These are phyloP conservation scores for Phytophthora chlamydospora DNA, from an alignment of 352 stramenopile genomes.

Conservation along the genomic window DNA sequence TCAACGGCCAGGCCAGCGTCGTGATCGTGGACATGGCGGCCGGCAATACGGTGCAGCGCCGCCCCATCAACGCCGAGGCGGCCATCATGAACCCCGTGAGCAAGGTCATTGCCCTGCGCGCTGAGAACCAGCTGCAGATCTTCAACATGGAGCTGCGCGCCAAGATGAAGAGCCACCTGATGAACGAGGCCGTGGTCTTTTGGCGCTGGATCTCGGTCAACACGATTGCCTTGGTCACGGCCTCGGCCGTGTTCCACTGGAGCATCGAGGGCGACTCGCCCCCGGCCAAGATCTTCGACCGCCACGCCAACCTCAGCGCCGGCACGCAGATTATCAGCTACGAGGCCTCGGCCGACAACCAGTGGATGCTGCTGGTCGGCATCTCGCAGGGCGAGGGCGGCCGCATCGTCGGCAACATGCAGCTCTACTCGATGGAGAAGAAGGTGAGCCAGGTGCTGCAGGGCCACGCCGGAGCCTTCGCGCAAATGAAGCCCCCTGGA, in stretches of 20 bases:
- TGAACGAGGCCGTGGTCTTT: conserved; percentile 96
- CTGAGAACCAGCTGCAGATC: conserved; percentile 98
- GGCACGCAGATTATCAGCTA: conserved; percentile 99
- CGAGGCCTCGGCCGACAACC: conserved; percentile 96
- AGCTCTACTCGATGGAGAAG: conserved; percentile 99
- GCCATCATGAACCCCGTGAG: conserved; percentile 99
- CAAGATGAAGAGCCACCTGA: conserved; percentile 98
- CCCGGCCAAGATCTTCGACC: conserved; percentile 98
- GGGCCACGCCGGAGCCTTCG: conserved; percentile 97
- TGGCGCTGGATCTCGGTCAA: conserved; percentile 98
- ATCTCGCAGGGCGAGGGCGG: conserved; percentile 96
- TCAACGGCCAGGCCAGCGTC: conserved; percentile 88
- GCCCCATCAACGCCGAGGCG: conserved; percentile 98
- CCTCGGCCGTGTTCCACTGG: conserved; percentile 98
- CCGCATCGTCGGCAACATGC: conserved; percentile 97
- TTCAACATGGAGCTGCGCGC: conserved; percentile 99
- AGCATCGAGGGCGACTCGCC: conserved; percentile 92
- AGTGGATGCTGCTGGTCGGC: conserved; percentile 98
- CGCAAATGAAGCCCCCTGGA: conserved; percentile 95
- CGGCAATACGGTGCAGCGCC: conserved; percentile 89
- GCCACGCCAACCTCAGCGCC: conserved; percentile 92
- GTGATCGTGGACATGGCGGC: conserved; percentile 93
- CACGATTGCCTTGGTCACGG: conserved; percentile 98
- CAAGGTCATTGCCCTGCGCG: conserved; percentile 88
- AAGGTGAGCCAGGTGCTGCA: conserved; percentile 98